These are phyloP conservation scores for Monosporascus sp. DNA, from an alignment of 2,329 filamentous ascomycete species.

Conservation along the genomic window DNA sequence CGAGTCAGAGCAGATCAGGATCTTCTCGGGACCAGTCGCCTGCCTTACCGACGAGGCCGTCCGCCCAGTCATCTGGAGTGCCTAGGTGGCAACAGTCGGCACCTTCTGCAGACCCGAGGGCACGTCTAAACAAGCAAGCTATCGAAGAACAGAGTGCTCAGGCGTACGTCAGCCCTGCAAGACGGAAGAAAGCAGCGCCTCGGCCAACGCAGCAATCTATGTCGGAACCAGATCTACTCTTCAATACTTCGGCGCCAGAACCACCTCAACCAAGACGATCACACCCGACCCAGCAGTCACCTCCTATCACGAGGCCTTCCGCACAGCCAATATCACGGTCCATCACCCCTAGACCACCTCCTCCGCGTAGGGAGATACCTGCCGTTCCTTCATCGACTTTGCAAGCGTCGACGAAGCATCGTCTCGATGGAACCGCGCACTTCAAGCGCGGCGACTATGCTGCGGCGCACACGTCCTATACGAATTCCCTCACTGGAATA, in stretches of 20 bases:
- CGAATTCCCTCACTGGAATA: conserved; percentile 66
- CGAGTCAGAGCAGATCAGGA: conserved; percentile 18
- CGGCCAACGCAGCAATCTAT: conserved; percentile 38
- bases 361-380: conserved; percentile 52
- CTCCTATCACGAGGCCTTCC: conserved; percentile 31
- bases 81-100: conserved; percentile 55
- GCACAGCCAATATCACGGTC: conserved; percentile 36
- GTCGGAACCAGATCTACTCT: conserved; percentile 59
- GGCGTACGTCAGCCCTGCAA: conserved; percentile 80
- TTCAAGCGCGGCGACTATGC: conserved; percentile 95
- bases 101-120: conserved; percentile 41
- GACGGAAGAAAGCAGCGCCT: conserved; percentile 64
- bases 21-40: conserved; percentile 45
- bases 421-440: conserved; percentile 75
- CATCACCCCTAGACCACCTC: conserved; percentile 40
- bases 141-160: conserved; percentile 76
- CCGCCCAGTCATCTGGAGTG: conserved; percentile 36
- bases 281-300: conserved; percentile 24
- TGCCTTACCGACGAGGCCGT: conserved; percentile 36
- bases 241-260: conserved; percentile 37
- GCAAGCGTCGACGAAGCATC: conserved; percentile 69
- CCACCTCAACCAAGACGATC: conserved; percentile 12
- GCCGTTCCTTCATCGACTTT: conserved; percentile 63
- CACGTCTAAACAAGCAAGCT: conserved; percentile 64
- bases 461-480: conserved; percentile 77